phyloP scores from a whole-genome alignment of 2,329 filamentous ascomycete species.

The Alternaria incomplexa region DNA sequence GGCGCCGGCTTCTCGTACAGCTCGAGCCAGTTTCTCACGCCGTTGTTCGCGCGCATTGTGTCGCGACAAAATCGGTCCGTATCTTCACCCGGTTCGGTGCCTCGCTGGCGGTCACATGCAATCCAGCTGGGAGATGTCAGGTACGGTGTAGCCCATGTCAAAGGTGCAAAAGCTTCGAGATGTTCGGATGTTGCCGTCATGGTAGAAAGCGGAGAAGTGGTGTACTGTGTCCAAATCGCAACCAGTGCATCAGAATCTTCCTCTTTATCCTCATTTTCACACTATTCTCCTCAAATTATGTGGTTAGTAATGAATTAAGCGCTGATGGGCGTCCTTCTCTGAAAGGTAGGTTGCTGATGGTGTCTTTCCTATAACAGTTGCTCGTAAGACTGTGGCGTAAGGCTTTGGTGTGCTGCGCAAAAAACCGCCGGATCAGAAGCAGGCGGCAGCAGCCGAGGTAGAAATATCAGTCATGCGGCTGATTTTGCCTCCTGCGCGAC shows the following conservation, averaged over 20 bases:
- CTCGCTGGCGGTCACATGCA: slow-evolving; percentile 19
- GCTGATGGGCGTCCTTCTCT: not conserved
- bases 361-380: not conserved
- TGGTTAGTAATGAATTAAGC: not conserved
- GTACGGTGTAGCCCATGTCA: slow-evolving; percentile 30
- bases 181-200: slow-evolving; percentile 16
- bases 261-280: not conserved
- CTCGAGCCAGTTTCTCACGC: slow-evolving; percentile 29
- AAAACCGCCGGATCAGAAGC: not conserved
- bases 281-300: not conserved
- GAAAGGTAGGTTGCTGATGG: not conserved
- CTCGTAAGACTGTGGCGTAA: not conserved
- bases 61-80: slow-evolving; percentile 23
- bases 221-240: not conserved
- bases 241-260: too few species aligned
- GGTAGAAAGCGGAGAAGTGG: not conserved
- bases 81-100: slow-evolving; percentile 5
- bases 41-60: slow-evolving; percentile 22
- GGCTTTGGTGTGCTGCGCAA: not conserved
- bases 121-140: slow-evolving; percentile 29
- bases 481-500: not conserved
- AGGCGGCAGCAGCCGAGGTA: not conserved
- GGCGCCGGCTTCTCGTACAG: slow-evolving; percentile 23
- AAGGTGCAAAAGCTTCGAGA: slow-evolving; percentile 26
- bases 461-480: not conserved